Conservation (phyloP, 2,329 filamentous ascomycete species). For the Pseudovirgaria hyperparasitica region DNA sequence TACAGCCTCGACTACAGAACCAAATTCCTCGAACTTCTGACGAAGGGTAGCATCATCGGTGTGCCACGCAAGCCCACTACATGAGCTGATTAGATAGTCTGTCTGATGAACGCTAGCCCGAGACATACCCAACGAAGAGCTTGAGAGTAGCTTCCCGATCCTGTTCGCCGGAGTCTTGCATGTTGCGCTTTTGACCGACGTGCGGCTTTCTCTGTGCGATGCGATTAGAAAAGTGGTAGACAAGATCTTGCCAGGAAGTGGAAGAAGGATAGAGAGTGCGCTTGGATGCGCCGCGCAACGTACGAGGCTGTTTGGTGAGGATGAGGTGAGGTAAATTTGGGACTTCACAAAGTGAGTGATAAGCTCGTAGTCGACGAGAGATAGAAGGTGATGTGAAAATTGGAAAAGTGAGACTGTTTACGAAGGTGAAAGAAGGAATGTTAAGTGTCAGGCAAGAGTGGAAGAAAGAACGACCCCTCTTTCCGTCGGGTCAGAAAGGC, state of each 20-base stretch:
- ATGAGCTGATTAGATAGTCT: constrained; percentile 4
- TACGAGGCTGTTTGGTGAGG: too few species aligned
- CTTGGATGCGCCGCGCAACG: too few species aligned
- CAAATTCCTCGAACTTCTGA: constrained; percentile 86
- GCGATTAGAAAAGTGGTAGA: constrained; percentile 8
- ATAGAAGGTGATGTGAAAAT: not conserved
- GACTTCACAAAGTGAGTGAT: too few species aligned
- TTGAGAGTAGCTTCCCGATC: too few species aligned
- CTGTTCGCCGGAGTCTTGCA: not conserved
- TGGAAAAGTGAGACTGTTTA: not conserved
- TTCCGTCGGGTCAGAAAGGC: constrained; percentile 11
- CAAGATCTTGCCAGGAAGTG: not conserved
- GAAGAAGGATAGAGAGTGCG: not conserved
- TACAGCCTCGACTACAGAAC: constrained; percentile 88
- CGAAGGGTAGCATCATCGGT: constrained; percentile 81
- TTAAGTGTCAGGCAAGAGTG: constrained; percentile 15
- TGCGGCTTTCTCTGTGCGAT: too few species aligned
- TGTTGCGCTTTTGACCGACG: too few species aligned
- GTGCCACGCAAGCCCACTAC: constrained; percentile 93
- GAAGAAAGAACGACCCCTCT: constrained; percentile 15
- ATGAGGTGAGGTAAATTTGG: too few species aligned
- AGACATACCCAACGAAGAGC: constrained; percentile 79
- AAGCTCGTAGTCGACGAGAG: not conserved
- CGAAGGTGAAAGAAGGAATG: constrained; percentile 8
- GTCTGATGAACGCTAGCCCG: constrained; percentile 6